Evolutionary conservation across 2,329 filamentous ascomycete genomes (phyloP), one percentile per base, ranked within the genome.

Genomic region (Fusarium sp.): DNA sequence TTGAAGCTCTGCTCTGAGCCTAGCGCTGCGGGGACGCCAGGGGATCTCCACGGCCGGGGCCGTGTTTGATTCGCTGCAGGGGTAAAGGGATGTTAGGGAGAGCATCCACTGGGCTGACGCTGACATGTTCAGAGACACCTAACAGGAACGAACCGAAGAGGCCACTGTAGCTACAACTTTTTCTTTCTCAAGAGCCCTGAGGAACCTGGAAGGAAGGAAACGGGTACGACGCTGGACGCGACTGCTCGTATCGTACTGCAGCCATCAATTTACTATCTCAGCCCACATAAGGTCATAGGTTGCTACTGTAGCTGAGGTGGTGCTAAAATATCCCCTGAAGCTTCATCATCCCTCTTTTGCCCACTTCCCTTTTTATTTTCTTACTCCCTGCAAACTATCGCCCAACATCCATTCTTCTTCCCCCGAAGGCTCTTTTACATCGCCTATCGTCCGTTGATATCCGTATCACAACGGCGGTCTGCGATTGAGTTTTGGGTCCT

Each of bases 111-210:
- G 66, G 66, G 66, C 66, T 69, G 66, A 69, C 66, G 66, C 65
- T 69, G 66, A 69, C 66, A 44, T 49, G 63, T n/a, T 31, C 44
- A 45, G 29, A 45, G 62, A 60, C n/a, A n/a, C n/a, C n/a, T n/a
- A n/a, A n/a, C 44, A 46, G 71, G 69, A 69, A 64, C 49, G 33
- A 73, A 57, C 64, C 66, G 76, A 79, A 80, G 69, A 82, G 80
- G 80, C 80, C 80, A 81, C 79, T 81, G 79, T 80, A 81, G 79
- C 80, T 81, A 81, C 80, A 81, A 78, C 76, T 80, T 77, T 74
- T 74, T 39, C n/a, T 23, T 38, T 25, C 46, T 25, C 9, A 44
- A 39, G n/a, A 46, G 44, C 19, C 25, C 27, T 29, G 33, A 29
- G 60, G n/a, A 44, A 31, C 46, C 29, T 38, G 56, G 45, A 54